Base-by-base conservation (phyloP, 2,329 filamentous ascomycete species). In the Alternaria sp. region DNA sequence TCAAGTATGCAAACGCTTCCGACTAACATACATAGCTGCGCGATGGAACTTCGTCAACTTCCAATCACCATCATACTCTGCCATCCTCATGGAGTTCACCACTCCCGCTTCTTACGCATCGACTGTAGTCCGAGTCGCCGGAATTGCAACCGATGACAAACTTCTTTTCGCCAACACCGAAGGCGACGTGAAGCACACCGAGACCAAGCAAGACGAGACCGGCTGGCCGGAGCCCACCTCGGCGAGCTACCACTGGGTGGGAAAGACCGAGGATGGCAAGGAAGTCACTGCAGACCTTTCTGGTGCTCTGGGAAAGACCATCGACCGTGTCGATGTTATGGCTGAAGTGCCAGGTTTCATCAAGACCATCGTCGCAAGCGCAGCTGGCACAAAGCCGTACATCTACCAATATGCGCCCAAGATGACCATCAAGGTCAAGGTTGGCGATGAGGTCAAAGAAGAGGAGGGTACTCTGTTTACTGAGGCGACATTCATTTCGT, bases 401-500 rank as follows among this genome's bases (percentile, higher is more conserved):
- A 98, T 99, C 72, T 99, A 97, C 82, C 95, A 97, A 91, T 98
- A 90, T 80, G 85, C 85, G 18, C 90, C 92, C 59, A 87, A 87
- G 73, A 85, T 92, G 59, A 87, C 87, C 16, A 82, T 99, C 69
- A 94, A 95, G 84, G 74, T 99, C 70, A 95, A 94, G 81, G 85
- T 94, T 65, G 93, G 92, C 50, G 93, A 93, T 60, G 85, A 92
- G 72, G 91, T 94, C 72, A 86, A 89, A 63, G 84, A 85, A 18
- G 94, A 98, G 79, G 84, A 93, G 74, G 95, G 95, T 49, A 83
- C 81, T 48, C 81, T 97, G 56, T 97, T 96, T 81, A 88, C 87
- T 59, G 95, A 99, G 82, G 93, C 95, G 3, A 97, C 94, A n/a
- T 99, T 98, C 83, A 97, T 99, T 81, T 93, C 91, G 54, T 90